Evolutionary conservation across 441 rosid species (phyloP).

Genomic region (Populus hybrid): DNA sequence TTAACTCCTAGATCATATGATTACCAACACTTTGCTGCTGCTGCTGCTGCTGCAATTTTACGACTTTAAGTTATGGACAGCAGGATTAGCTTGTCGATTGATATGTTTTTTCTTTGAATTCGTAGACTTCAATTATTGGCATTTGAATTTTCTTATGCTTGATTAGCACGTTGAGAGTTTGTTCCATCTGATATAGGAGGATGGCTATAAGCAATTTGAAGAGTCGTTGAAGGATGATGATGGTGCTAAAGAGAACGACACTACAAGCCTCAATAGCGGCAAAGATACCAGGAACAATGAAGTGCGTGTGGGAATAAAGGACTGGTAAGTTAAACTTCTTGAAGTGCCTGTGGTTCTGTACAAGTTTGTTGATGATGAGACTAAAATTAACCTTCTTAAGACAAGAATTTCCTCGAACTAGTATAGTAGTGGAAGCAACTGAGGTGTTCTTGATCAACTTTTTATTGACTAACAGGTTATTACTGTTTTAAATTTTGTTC

Average conservation of each 20-base stretch:
- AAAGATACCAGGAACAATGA: constrained; percentile 25
- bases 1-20: not conserved
- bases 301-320: constrained; percentile 65
- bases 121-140: not conserved
- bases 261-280: not conserved
- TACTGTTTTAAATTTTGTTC: not conserved
- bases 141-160: not conserved
- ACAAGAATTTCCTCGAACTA: not conserved
- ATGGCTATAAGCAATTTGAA: constrained; percentile 52
- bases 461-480: not conserved
- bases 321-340: constrained; percentile 55
- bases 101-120: not conserved
- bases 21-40: not conserved
- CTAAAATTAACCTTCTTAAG: not conserved
- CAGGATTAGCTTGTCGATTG: not conserved
- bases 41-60: not conserved
- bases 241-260: not conserved
- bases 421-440: not conserved
- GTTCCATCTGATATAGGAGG: constrained; percentile 37
- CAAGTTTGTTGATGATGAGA: not conserved
- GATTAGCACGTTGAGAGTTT: not conserved
- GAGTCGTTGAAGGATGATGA: constrained; percentile 51
- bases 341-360: not conserved
- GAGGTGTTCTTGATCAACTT: not conserved
- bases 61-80: not conserved